Evolutionary conservation across 2,329 filamentous ascomycete genomes (phyloP), one percentile per base, ranked within the genome.

Genomic region (Tolypocladium guangdongense): DNA sequence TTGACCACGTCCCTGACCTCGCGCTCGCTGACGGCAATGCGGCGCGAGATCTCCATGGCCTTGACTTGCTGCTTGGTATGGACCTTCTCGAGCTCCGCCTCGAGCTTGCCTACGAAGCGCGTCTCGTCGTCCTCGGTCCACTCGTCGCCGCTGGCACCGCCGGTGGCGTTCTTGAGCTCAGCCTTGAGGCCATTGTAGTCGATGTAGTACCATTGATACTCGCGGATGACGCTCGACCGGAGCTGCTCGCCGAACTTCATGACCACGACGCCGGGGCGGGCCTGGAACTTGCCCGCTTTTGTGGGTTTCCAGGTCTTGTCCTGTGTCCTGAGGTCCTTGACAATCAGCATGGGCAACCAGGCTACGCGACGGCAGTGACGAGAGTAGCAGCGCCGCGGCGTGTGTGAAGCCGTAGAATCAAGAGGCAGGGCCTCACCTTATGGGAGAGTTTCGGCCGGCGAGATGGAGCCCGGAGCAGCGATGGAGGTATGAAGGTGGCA

Each of bases 161-260:
- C 43, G 70, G 79, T 87, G 55, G 84, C 81, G 55, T 81, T 83
- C 73, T 92, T 93, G 57, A 99, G 83, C 60, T 90, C 84, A 60
- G 81, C 78, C 75, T 99, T 99, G 50, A 99, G 81, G 59, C 86
- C 88, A 69, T 96, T 91, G 74, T 99, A 99, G 73, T 90, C 87
- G 73, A 99, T 96, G 75, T 99, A 99, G 77, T 96, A 90, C 85
- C 91, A 96, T 70, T 91, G 86, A 75, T 95, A 99, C 74, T 97
- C 91, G 77, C 88, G 90, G 72, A 97, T 95, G 66, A 96, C 81
- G 68, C 91, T 96, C 65, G 90, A 92, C 59, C 90, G 90, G 65
- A 99, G 84, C 79, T 99, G 91, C 73, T 96, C 89, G 69, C 93
- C 93, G 78, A 97, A 99, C 79, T 86, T 86, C 82, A 86, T 86